These are phyloP conservation scores for Trichoderma atroviride DNA, from an alignment of 2,329 filamentous ascomycete genomes.

Conservation along the genomic window DNA sequence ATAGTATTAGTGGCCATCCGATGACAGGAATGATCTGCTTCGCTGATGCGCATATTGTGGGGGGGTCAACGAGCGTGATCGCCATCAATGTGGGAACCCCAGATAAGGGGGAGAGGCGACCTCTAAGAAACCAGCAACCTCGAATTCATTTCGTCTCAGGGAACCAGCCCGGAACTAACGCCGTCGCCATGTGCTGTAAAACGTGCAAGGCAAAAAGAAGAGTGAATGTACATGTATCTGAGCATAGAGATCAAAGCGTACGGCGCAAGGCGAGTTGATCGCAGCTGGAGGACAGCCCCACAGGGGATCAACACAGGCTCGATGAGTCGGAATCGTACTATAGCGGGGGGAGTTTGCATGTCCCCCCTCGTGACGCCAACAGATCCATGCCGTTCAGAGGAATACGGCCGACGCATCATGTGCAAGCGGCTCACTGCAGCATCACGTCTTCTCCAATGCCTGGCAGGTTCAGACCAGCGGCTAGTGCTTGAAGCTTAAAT, in stretches of 20 bases:
- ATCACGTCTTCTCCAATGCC: slow-evolving; percentile 52
- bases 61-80: slow-evolving; percentile 7
- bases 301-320: slow-evolving; percentile 6
- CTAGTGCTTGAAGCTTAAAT: slow-evolving; percentile 52
- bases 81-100: slow-evolving; percentile 18
- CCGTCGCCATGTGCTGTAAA: slow-evolving; percentile 24
- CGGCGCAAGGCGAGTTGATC: background rate
- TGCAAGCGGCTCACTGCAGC: slow-evolving; percentile 37
- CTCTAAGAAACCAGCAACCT: slow-evolving; percentile 5
- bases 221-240: background rate
- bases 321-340: background rate
- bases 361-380: background rate
- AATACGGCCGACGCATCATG: background rate
- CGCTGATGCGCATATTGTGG: slow-evolving; percentile 18
- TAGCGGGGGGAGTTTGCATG: background rate
- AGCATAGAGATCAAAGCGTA: background rate
- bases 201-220: slow-evolving; percentile 1
- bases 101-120: background rate
- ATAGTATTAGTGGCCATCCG: slow-evolving; percentile 10
- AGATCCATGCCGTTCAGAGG: slow-evolving; percentile 8
- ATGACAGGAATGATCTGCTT: slow-evolving; percentile 24
- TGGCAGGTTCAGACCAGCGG: slow-evolving; percentile 48
- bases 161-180: slow-evolving; percentile 10
- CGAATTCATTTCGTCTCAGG: slow-evolving; percentile 12
- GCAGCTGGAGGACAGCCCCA: background rate